These are phyloP conservation scores for Diatrype stigma DNA, from an alignment of 2,329 filamentous ascomycete genomes.

Conservation along the genomic window DNA sequence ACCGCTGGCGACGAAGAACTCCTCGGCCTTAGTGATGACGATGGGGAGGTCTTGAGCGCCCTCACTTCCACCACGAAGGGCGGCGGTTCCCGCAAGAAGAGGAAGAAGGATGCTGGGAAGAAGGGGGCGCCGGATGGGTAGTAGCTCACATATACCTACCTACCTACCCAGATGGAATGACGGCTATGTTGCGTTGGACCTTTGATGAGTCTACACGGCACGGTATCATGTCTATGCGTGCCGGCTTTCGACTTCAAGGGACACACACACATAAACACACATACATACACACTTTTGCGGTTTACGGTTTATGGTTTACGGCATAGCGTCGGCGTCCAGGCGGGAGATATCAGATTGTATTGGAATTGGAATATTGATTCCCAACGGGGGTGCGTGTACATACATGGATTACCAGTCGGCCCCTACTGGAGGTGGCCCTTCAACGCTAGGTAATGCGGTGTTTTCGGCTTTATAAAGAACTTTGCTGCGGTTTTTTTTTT, in stretches of 20 bases:
- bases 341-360: slow-evolving; percentile 19
- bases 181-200: too few relatives aligned
- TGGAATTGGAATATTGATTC: too few relatives aligned
- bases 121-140: not conserved
- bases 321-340: slow-evolving; percentile 25
- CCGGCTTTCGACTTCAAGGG: not conserved
- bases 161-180: too few relatives aligned
- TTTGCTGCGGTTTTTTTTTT: too few relatives aligned
- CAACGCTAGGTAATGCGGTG: too few relatives aligned
- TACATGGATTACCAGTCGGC: too few relatives aligned
- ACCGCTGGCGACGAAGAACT: slow-evolving; percentile 30
- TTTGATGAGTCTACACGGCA: not conserved
- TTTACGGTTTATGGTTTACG: slow-evolving; percentile 12
- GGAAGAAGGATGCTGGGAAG: slow-evolving; percentile 17
- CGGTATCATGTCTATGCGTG: too few relatives aligned
- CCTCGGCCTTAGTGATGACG: slow-evolving; percentile 32
- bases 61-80: slow-evolving; percentile 18
- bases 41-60: slow-evolving; percentile 18
- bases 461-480: too few relatives aligned
- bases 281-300: not conserved
- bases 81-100: slow-evolving; percentile 19
- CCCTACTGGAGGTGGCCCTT: too few relatives aligned
- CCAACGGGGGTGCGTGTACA: too few relatives aligned
- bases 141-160: too few relatives aligned
- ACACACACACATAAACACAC: not conserved